Evolutionary conservation across 805 yeast genomes (phyloP).

Genomic region (Metschnikowia gelsemii): DNA sequence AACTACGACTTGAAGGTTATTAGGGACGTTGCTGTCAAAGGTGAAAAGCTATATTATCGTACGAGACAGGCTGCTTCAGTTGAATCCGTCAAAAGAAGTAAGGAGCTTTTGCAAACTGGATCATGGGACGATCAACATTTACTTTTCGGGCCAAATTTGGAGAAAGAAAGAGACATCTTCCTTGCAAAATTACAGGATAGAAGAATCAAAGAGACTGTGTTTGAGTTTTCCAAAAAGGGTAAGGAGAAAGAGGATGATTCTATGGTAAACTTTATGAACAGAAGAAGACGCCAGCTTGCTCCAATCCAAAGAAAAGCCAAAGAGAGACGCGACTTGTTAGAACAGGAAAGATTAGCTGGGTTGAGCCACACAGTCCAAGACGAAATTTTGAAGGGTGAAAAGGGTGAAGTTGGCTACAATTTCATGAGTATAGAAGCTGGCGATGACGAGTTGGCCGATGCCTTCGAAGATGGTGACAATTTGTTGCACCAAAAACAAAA

Average conservation of each 20-base stretch:
- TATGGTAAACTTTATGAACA: constrained; percentile 78
- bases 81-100: constrained; percentile 83
- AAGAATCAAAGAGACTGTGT: constrained; percentile 82
- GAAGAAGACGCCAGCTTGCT: constrained; percentile 82
- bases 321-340: constrained; percentile 65
- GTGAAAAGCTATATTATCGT: constrained; percentile 82
- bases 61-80: constrained; percentile 84
- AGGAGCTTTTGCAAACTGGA: constrained; percentile 68
- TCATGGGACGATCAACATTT: constrained; percentile 87
- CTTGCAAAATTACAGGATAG: constrained; percentile 71
- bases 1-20: constrained; percentile 68
- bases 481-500: constrained; percentile 29
- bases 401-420: constrained; percentile 48
- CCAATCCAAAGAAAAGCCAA: constrained; percentile 78
- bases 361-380: constrained; percentile 70
- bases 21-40: constrained; percentile 74
- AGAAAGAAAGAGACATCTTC: constrained; percentile 69
- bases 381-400: constrained; percentile 58
- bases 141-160: constrained; percentile 72
- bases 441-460: constrained; percentile 47
- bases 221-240: constrained; percentile 69
- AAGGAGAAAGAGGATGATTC: constrained; percentile 56
- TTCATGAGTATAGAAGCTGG: constrained; percentile 40
- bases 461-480: constrained; percentile 55
- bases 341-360: constrained; percentile 74